A percentile compares a stretch with the other conserved stretches of the same genome.
These are phyloP conservation scores for Lactifluus echinatus DNA, from an alignment of 768 basidiomycete species.

Conservation along the genomic window DNA sequence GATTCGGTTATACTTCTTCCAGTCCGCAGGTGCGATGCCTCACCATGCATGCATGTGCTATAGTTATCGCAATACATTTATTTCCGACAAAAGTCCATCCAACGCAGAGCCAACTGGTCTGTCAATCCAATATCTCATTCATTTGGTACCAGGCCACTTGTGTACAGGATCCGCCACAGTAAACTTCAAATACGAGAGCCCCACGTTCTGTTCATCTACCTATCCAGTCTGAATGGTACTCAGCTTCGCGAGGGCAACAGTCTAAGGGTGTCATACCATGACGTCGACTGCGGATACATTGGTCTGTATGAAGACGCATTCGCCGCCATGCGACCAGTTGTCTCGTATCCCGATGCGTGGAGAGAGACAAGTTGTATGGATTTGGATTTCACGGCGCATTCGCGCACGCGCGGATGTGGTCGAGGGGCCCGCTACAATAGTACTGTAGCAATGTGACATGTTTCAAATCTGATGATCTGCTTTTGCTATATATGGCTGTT, in stretches of 20 bases:
- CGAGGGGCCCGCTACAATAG: conserved; percentile 19
- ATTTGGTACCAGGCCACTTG: no score
- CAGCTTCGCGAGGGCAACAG: not conserved
- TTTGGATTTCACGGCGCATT: not conserved
- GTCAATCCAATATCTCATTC: not conserved
- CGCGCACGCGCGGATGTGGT: conserved; percentile 6
- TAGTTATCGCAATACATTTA: not conserved
- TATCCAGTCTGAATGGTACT: not conserved
- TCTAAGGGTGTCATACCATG: not conserved
- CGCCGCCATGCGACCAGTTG: not conserved
- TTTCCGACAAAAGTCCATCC: not conserved
- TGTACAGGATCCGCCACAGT: no score
- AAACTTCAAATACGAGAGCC: no score
- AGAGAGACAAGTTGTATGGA: not conserved
- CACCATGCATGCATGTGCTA: not conserved
- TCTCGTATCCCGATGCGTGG: not conserved
- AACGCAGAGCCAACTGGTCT: not conserved
- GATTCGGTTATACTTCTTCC: not conserved
- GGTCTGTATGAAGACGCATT: no score
- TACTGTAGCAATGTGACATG: conserved; percentile 14
- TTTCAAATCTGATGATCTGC: not conserved
- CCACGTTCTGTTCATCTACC: no score
- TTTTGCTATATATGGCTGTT: no score
- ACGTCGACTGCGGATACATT: not conserved
- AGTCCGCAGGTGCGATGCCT: not conserved